Evolutionary conservation across 805 yeast genomes (phyloP).

Genomic region (Yarrowia alimentaria): DNA sequence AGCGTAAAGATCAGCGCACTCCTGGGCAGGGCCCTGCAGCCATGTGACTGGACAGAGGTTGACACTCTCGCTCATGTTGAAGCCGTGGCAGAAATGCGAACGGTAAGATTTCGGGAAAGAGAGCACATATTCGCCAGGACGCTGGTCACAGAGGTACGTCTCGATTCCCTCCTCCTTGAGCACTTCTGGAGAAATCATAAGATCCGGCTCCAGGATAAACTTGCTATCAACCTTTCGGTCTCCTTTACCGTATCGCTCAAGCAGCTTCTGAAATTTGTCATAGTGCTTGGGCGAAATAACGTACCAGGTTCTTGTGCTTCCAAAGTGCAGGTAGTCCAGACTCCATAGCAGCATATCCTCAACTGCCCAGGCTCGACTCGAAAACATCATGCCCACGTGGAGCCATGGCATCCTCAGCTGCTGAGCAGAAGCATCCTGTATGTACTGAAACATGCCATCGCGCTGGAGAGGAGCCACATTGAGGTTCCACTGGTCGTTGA

Average conservation of each 20-base stretch:
- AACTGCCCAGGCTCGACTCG: slow-evolving; percentile 88
- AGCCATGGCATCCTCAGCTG: slow-evolving; percentile 82
- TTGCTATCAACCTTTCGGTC: slow-evolving; percentile 54
- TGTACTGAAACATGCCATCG: slow-evolving; percentile 66
- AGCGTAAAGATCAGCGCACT: slow-evolving; percentile 36
- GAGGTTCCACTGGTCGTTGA: slow-evolving; percentile 68
- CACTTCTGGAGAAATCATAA: slow-evolving; percentile 65
- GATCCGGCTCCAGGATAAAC: slow-evolving; percentile 71
- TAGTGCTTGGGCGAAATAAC: slow-evolving; percentile 67
- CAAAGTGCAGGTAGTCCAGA: slow-evolving; percentile 80
- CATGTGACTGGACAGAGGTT: slow-evolving; percentile 40
- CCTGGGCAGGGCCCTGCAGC: slow-evolving; percentile 37
- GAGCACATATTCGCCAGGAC: slow-evolving; percentile 74
- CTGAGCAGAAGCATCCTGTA: slow-evolving; percentile 68
- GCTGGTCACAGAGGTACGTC: slow-evolving; percentile 60
- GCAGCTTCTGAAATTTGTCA: slow-evolving; percentile 54
- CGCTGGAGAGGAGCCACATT: slow-evolving; percentile 66
- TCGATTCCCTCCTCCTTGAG: slow-evolving; percentile 46
- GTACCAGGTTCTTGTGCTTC: slow-evolving; percentile 83
- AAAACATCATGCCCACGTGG: slow-evolving; percentile 74
- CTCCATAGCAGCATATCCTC: slow-evolving; percentile 83
- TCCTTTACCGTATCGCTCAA: slow-evolving; percentile 37
- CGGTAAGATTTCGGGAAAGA: slow-evolving; percentile 86
- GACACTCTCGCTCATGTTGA: slow-evolving; percentile 49
- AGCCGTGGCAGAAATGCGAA: slow-evolving; percentile 83